Conservation (phyloP, 495 filamentous ascomycete species). For the Neurospora cerealis region DNA sequence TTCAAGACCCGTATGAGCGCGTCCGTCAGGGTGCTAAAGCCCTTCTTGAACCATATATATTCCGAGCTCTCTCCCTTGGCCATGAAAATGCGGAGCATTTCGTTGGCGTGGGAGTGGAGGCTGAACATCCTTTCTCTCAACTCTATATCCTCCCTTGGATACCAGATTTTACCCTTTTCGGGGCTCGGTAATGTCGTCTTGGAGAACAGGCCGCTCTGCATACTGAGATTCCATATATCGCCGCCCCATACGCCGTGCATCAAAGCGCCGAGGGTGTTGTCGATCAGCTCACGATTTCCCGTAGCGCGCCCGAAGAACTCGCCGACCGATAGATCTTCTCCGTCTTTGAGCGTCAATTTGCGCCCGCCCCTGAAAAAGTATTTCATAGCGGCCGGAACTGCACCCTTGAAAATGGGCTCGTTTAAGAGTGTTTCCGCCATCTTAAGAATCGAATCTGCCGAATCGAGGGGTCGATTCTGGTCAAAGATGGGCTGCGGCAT, state of each 20-base stretch:
- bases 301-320: constrained; percentile 53
- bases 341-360: not conserved
- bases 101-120: not conserved
- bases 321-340: constrained; percentile 61
- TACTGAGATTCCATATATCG: constrained; percentile 72
- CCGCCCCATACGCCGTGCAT: constrained; percentile 93
- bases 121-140: not conserved
- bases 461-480: not conserved
- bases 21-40: constrained; percentile 44
- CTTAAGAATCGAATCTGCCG: not conserved
- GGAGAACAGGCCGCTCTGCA: constrained; percentile 35
- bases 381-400: constrained; percentile 31
- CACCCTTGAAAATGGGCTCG: constrained; percentile 56
- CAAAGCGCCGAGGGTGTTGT: constrained; percentile 72
- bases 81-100: not conserved
- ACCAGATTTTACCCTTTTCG: not conserved
- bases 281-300: constrained; percentile 41
- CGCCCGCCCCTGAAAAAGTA: constrained; percentile 11
- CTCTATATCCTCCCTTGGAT: not conserved
- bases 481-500: constrained; percentile 8
- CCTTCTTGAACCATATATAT: constrained; percentile 41
- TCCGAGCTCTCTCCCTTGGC: not conserved
- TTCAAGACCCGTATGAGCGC: constrained; percentile 36
- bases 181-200: not conserved
- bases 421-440: constrained; percentile 33